Conservation (phyloP, 2,329 filamentous ascomycete species). For the Daldinia sp. region DNA sequence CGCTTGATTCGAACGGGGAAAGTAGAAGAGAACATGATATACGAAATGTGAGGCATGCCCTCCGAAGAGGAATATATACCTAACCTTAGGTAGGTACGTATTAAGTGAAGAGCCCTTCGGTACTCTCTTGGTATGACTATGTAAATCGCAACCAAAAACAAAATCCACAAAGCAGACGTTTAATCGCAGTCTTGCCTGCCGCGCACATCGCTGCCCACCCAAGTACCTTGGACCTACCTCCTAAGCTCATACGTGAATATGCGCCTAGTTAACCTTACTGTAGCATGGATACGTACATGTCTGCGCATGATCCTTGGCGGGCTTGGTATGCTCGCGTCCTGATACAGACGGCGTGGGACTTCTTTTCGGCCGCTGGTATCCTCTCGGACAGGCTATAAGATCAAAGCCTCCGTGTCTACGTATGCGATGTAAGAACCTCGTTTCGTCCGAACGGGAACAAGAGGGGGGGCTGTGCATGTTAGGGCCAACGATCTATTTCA, state of each 20-base stretch:
- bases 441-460: not conserved
- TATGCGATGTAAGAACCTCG: conserved; percentile 1
- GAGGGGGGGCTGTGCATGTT: conserved; percentile 8
- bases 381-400: not conserved
- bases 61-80: too few relatives aligned
- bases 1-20: not conserved
- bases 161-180: not conserved
- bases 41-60: too few relatives aligned
- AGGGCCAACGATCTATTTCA: conserved; percentile 3
- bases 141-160: not conserved
- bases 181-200: not conserved
- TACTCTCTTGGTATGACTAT: not conserved
- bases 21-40: too few relatives aligned
- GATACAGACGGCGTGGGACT: not conserved
- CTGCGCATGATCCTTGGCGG: conserved; percentile 2
- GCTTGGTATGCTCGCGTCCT: not conserved
- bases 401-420: conserved; percentile 18
- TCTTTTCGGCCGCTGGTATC: not conserved
- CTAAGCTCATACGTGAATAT: conserved; percentile 9
- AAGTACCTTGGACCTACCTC: conserved; percentile 3
- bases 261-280: conserved; percentile 15
- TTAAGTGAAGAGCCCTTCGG: too few relatives aligned
- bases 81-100: too few relatives aligned
- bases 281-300: conserved; percentile 3
- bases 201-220: conserved; percentile 3